Base-by-base conservation (phyloP, 371 early-diverging fungal species). In the Apophysomyces elegans region DNA sequence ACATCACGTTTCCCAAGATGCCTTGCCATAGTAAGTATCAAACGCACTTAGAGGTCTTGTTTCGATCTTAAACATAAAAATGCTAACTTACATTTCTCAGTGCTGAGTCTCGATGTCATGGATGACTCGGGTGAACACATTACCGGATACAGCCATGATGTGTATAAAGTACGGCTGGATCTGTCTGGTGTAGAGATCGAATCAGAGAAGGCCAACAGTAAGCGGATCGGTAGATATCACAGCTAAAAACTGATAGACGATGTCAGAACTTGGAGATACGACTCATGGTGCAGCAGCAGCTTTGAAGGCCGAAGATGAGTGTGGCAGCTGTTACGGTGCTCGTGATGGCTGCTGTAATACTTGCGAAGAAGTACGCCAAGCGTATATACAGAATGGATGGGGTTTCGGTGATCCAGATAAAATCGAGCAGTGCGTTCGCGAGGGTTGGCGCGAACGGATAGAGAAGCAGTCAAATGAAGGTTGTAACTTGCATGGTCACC, bases 281-380 rank as follows among this genome's bases (percentile, higher is more conserved):
- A 81, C 77, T 18, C 60, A 74, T 12, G 77, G 75, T 62, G 68
- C 79, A 36, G 69, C 71, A 18, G 70, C 78, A 36, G 85, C 79
- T 32, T 63, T 80, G 37, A 64, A 73, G 56, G 66, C 65, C 11
- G 65, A 71, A 7, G 85, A 79, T 38, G 76, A 88, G 26, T 97
- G 98, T 75, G 97, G 99, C 5, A 83, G 84, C 63, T 97, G 99
- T 76, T 98, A 94, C 69, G 95, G 95, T 44, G 96, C 90, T 3
- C 64, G 63, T 16, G 84, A 80, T 62, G 91, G 92, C 32, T 99
- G 99, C 83, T 98, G 99, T 78, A 94, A 96, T 72, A 93, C 95
- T 0, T 99, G 99, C 75, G 93, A 93, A 39, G 95, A 93, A 13
- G 95, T 99, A 16, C 86, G 90, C 38, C 85, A 89, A 67, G 96